phyloP scores from a whole-genome alignment of 2,329 filamentous ascomycete species.

The Endothia cerciana region DNA sequence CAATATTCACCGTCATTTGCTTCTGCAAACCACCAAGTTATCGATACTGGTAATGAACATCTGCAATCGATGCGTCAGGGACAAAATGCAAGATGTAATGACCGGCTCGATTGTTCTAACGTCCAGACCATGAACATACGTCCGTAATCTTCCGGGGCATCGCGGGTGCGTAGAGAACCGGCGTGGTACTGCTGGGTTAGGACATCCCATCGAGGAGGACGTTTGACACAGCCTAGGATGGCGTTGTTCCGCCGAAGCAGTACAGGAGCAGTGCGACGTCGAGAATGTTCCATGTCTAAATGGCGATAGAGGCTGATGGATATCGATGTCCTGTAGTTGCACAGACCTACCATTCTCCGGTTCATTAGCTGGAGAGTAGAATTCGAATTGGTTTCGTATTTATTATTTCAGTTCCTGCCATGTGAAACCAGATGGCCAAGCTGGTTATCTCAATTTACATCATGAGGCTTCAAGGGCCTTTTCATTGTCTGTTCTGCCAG shows the following conservation, averaged over 20 bases:
- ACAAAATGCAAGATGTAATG: neutral
- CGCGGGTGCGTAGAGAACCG: too few species aligned
- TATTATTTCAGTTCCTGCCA: neutral
- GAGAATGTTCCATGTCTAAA: too few species aligned
- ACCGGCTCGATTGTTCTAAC: too few species aligned
- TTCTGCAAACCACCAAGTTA: neutral
- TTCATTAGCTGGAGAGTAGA: neutral
- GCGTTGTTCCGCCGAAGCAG: too few species aligned
- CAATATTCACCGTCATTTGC: neutral
- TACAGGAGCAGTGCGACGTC: too few species aligned
- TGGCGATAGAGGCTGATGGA: too few species aligned
- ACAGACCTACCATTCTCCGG: neutral
- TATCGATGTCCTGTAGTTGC: neutral
- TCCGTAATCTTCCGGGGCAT: too few species aligned
- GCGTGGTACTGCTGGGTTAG: too few species aligned
- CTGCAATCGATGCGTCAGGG: neutral
- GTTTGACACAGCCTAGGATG: too few species aligned
- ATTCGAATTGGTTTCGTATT: neutral
- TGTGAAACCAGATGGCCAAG: neutral
- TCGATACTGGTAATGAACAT: neutral
- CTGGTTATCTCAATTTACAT: neutral
- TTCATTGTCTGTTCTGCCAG: neutral
- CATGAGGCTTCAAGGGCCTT: neutral
- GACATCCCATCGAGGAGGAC: too few species aligned
- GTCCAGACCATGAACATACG: too few species aligned